These are phyloP conservation scores for Colletotrichum tabaci DNA, from an alignment of 2,329 filamentous ascomycete genomes.

Conservation along the genomic window DNA sequence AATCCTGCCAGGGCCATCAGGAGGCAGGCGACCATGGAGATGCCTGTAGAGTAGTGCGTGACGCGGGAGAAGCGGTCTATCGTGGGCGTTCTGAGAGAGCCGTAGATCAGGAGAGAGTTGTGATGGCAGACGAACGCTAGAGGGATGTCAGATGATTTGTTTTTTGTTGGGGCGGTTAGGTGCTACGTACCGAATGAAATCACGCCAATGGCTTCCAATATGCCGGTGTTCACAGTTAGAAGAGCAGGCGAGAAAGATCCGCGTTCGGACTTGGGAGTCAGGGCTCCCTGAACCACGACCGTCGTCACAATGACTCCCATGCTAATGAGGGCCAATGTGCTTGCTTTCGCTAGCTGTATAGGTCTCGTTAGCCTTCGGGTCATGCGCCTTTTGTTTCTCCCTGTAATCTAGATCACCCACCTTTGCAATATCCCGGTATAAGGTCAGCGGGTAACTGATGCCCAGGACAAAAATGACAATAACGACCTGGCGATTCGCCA, in stretches of 20 bases:
- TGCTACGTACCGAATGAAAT: slow-evolving; percentile 87
- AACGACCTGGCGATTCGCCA: slow-evolving; percentile 85
- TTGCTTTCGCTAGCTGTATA: slow-evolving; percentile 90
- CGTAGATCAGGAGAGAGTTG: slow-evolving; percentile 97
- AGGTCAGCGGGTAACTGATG: slow-evolving; percentile 89
- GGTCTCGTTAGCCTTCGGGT: slow-evolving; percentile 24
- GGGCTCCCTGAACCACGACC: slow-evolving; percentile 85
- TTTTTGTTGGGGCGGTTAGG: background rate
- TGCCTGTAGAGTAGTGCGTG: slow-evolving; percentile 91
- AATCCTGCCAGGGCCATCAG: slow-evolving; percentile 91
- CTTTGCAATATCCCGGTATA: slow-evolving; percentile 98
- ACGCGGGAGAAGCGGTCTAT: slow-evolving; percentile 95
- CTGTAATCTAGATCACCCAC: slow-evolving; percentile 59
- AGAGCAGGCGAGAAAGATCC: slow-evolving; percentile 80
- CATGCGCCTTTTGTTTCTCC: background rate
- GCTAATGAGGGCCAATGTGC: slow-evolving; percentile 90
- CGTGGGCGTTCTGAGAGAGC: slow-evolving; percentile 92
- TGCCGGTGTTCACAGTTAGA: slow-evolving; percentile 85
- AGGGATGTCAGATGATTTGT: slow-evolving; percentile 50
- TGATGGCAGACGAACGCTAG: slow-evolving; percentile 83
- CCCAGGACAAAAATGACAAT: slow-evolving; percentile 91
- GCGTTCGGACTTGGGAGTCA: slow-evolving; percentile 79
- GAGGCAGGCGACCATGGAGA: slow-evolving; percentile 94
- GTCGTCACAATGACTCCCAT: slow-evolving; percentile 93
- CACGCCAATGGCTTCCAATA: slow-evolving; percentile 96